Base-by-base conservation (phyloP, 1,139 yeast species). In the Kodamaea anthophila region DNA sequence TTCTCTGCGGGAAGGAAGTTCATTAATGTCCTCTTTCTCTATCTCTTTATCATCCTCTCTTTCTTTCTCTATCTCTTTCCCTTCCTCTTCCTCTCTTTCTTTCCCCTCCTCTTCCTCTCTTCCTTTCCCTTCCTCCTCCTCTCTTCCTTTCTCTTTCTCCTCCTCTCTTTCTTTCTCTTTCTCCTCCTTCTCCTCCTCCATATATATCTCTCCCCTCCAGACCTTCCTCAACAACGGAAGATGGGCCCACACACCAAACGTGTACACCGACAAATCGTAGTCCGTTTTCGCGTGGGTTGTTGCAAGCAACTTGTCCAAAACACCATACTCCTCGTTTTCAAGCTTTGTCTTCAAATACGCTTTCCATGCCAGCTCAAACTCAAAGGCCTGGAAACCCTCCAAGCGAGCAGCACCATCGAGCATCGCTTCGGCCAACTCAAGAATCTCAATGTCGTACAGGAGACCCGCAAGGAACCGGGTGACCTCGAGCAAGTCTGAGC, bases 371-470 rank as follows among this genome's bases (percentile, higher is more conserved):
- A 30, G 38, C 12, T 35, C 37, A 31, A 51, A 53, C 10, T 46
- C 46, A 24, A 37, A 36, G 13, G 35, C 37, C 9, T 24, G 32
- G 24, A 33, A 43, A 0, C 47, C 55, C 9, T 38, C 41, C 16
- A 47, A 32, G 0, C 20, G 23, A 11, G 23, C 26, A 7, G 37
- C 31, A 11, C 42, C 37, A 6, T 35, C 33, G 33, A 51, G 35
- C 8, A 59, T 39, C 2, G 37, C 34, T 4, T 37, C 40, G 7
- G 43, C 33, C 25, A 58, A 35, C 8, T 40, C 40, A 19, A 35
- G 36, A 1, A 61, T 24, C 26, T 55, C 57, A 13, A 33, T 32
- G 28, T 51, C 47, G 27, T 47, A 47, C n/a, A 39, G 35, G 16
- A 42, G 44, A 5, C 45, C 51, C 7, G 53, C 36, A 21, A 60